phyloP scores from a whole-genome alignment of 2,329 filamentous ascomycete genomes.

The Arthroderma sp. region DNA sequence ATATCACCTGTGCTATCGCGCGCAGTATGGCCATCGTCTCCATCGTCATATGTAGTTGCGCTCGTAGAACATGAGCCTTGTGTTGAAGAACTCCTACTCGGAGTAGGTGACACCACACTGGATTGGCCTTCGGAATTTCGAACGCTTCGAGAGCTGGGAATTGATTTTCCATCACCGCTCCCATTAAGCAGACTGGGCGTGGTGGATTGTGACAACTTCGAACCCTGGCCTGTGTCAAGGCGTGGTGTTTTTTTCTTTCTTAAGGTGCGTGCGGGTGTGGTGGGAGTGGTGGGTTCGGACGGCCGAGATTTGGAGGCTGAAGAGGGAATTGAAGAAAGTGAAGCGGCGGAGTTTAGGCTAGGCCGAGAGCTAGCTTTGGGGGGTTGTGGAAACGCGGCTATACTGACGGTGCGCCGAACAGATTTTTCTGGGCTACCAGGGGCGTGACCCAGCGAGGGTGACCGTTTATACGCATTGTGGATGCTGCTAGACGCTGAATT shows the following conservation, averaged over 20 bases:
- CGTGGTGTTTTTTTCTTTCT: slow-evolving; percentile 44
- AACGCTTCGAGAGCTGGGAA: slow-evolving; percentile 46
- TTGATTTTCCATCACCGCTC: slow-evolving; percentile 62
- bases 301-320: slow-evolving; percentile 14
- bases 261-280: slow-evolving; percentile 16
- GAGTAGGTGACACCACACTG: slow-evolving; percentile 67
- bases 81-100: slow-evolving; percentile 82
- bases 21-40: slow-evolving; percentile 36
- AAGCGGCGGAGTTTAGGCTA: slow-evolving; percentile 22
- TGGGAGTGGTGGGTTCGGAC: slow-evolving; percentile 34
- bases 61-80: slow-evolving; percentile 87
- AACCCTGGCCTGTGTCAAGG: slow-evolving; percentile 36
- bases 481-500: slow-evolving; percentile 34
- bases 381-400: slow-evolving; percentile 85
- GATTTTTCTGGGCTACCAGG: slow-evolving; percentile 47
- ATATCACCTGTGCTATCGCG: slow-evolving; percentile 19
- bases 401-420: slow-evolving; percentile 78
- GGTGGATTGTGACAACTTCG: slow-evolving; percentile 25
- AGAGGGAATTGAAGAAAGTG: slow-evolving; percentile 3
- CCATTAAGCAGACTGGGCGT: slow-evolving; percentile 69
- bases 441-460: slow-evolving; percentile 42
- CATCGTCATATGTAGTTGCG: slow-evolving; percentile 76
- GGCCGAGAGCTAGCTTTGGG: slow-evolving; percentile 55
- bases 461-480: slow-evolving; percentile 41
- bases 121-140: slow-evolving; percentile 62